Percentiles rank a stretch among this genome's conserved stretches.
Evolutionary conservation across 768 basidiomycete genomes (phyloP).

Genomic region (Dictyophora rubrovolvata): DNA sequence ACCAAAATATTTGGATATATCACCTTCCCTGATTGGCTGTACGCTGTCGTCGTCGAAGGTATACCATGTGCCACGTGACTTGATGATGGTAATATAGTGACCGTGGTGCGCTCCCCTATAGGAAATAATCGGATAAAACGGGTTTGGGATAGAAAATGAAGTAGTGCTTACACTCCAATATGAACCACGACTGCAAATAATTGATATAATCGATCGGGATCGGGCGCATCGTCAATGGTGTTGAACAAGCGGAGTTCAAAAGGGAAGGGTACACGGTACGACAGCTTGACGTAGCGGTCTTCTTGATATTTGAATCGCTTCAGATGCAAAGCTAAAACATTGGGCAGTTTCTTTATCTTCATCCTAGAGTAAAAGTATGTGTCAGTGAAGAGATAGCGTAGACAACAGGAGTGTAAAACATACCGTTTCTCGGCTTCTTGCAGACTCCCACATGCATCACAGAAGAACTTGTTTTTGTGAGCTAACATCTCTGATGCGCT

Average conservation of each 20-base stretch:
- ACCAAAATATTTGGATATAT: conserved; percentile 91
- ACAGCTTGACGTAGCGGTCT: conserved; percentile 88
- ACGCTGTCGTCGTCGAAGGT: conserved; percentile 96
- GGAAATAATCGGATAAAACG: conserved; percentile 1
- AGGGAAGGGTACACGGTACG: conserved; percentile 95
- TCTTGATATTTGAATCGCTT: conserved; percentile 99
- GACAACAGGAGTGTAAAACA: conserved; percentile 13
- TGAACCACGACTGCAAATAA: conserved; percentile 98
- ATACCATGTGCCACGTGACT: conserved; percentile 75
- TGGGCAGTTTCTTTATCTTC: conserved; percentile 97
- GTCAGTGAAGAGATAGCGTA: conserved; percentile 9
- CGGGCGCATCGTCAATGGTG: conserved; percentile 85
- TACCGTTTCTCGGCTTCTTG: conserved; percentile 98
- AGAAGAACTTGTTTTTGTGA: conserved; percentile 97
- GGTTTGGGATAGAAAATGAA: conserved; percentile 9
- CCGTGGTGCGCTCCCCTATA: conserved; percentile 93
- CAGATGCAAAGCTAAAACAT: conserved; percentile 88
- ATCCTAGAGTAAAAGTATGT: conserved; percentile 45
- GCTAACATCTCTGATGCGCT: conserved; percentile 98
- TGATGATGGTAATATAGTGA: conserved; percentile 94
- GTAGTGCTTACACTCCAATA: conserved; percentile 78
- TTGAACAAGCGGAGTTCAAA: conserved; percentile 92
- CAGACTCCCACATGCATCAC: conserved; percentile 91
- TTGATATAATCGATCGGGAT: conserved; percentile 88
- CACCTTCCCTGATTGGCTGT: conserved; percentile 74